These are phyloP conservation scores for Lentinula novae-zelandiae DNA, from an alignment of 1,284 basidiomycete genomes.

Conservation along the genomic window DNA sequence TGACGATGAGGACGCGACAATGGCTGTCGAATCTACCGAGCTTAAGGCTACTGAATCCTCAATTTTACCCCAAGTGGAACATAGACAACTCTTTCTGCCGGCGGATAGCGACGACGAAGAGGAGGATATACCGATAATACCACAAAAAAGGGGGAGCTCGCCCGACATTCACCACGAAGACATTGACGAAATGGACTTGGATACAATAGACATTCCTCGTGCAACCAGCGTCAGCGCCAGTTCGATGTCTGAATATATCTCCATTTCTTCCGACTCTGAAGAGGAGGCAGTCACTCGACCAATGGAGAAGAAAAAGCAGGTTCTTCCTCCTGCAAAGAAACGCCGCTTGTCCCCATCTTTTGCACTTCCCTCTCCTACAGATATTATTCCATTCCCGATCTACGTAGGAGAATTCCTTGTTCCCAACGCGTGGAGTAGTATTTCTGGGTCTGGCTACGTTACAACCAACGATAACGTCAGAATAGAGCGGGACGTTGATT, in stretches of 20 bases:
- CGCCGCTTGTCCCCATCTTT: constrained; percentile 39
- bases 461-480: constrained; percentile 58
- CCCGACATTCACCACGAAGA: constrained; percentile 28
- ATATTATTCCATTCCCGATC: constrained; percentile 25
- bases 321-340: constrained; percentile 42
- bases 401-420: constrained; percentile 71
- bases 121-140: constrained; percentile 23
- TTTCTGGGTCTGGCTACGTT: constrained; percentile 68
- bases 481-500: constrained; percentile 52
- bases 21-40: background rate
- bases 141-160: constrained; percentile 17
- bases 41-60: background rate
- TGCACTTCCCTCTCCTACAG: constrained; percentile 4
- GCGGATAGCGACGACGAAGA: constrained; percentile 55
- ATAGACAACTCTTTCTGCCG: constrained; percentile 47
- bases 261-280: constrained; percentile 18
- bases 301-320: constrained; percentile 17
- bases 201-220: constrained; percentile 29
- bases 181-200: constrained; percentile 26
- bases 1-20: constrained; percentile 34
- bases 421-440: constrained; percentile 79
- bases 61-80: background rate
- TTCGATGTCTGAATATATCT: constrained; percentile 26
- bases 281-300: constrained; percentile 24
- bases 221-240: constrained; percentile 41